These are phyloP conservation scores for Taxillus chinensis DNA, from an alignment of 164 flowering plant genomes.

Conservation along the genomic window DNA sequence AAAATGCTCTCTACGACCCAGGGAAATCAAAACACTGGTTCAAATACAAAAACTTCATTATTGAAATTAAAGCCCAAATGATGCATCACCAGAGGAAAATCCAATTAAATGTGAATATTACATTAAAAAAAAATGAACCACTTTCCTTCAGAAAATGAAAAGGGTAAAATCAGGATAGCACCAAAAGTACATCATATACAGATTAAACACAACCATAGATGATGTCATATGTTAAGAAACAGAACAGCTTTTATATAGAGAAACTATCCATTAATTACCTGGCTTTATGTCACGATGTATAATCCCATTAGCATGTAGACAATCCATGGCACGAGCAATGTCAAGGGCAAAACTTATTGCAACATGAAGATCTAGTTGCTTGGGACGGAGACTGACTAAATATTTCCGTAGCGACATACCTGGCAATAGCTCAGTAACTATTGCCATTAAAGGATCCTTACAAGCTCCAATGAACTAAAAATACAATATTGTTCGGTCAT, in stretches of 20 bases:
- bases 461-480: conserved; percentile 93
- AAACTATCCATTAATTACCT: conserved; percentile 33
- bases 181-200: too few species aligned
- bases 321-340: conserved; percentile 85
- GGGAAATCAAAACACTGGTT: neutral
- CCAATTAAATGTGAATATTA: too few species aligned
- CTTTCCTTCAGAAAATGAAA: too few species aligned
- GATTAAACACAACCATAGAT: neutral
- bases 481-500: neutral
- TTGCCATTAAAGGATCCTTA: conserved; percentile 85
- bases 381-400: conserved; percentile 54
- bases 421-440: conserved; percentile 77
- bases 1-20: neutral
- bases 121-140: too few species aligned
- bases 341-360: conserved; percentile 77
- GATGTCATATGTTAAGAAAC: neutral
- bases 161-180: too few species aligned
- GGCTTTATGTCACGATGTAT: conserved; percentile 96
- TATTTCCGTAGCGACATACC: conserved; percentile 90
- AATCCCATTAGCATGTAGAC: conserved; percentile 89
- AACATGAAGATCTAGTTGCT: conserved; percentile 45
- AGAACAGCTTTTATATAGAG: conserved; percentile 11
- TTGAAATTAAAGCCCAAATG: too few species aligned
- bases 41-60: too few species aligned
- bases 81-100: too few species aligned